A percentile compares a stretch with the other conserved stretches of the same genome.
Evolutionary conservation across 805 yeast genomes (phyloP).

Genomic region (Millerozyma miso): DNA sequence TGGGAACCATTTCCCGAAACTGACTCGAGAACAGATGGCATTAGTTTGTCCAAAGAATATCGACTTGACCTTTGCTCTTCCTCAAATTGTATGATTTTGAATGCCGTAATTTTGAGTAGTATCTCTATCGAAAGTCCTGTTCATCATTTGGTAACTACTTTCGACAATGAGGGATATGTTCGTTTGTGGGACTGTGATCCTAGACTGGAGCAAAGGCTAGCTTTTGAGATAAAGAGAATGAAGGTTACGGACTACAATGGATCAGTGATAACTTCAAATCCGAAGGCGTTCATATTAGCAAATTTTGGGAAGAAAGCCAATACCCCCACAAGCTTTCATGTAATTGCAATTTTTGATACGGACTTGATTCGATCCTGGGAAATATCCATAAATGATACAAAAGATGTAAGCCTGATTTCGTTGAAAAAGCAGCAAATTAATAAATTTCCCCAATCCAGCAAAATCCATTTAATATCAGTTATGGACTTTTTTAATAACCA

Average conservation of each 20-base stretch:
- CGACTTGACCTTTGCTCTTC: constrained; percentile 20
- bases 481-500: constrained; percentile 31
- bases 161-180: constrained; percentile 34
- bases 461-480: constrained; percentile 44
- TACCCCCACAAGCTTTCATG: constrained; percentile 23
- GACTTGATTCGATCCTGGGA: constrained; percentile 40
- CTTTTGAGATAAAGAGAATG: constrained; percentile 4
- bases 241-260: constrained; percentile 10
- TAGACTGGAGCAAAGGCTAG: background rate
- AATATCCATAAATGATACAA: constrained; percentile 14
- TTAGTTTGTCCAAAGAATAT: constrained; percentile 32
- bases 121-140: constrained; percentile 14
- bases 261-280: constrained; percentile 8
- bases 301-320: constrained; percentile 5
- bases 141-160: constrained; percentile 28
- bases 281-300: constrained; percentile 21
- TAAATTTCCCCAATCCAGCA: constrained; percentile 34
- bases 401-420: constrained; percentile 8
- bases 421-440: constrained; percentile 21
- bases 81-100: constrained; percentile 20
- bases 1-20: constrained; percentile 37
- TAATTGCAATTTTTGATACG: constrained; percentile 48
- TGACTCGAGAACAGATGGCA: constrained; percentile 8
- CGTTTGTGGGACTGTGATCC: constrained; percentile 59
- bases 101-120: constrained; percentile 33